Evolutionary conservation across 768 basidiomycete species (phyloP), one percentile per base, ranked within the genome.

Genomic region (Rhizopogon vesiculosus): DNA sequence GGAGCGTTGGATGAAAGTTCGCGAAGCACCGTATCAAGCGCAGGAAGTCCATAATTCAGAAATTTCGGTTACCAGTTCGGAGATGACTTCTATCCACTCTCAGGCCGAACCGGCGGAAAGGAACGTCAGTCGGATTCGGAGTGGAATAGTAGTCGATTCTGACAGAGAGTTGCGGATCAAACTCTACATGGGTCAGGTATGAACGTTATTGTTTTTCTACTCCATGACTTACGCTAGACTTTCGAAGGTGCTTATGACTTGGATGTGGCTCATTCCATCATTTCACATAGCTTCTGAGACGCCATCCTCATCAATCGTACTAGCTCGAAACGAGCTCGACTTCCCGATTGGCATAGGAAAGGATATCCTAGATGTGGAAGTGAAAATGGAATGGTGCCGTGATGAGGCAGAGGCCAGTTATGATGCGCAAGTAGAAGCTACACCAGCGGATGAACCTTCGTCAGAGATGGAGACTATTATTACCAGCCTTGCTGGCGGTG

Each of bases 211-310:
- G 43, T 12, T 45, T 52, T 53, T 16, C 16, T 10, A 16, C 16
- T 25, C 13, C 39, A 18, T 16, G 45, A 29, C 41, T 55, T 35
- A 59, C 18, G 1, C 43, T 39, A 19, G 46, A 33, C 25, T 15
- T 54, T 10, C 38, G 25, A 64, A 91, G 79, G 77, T 92, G 0
- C 83, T 87, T 62, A 82, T 94, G 67, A 86, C 88, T 33, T 94
- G 92, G 92, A 66, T 85, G 49, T 93, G 92, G 92, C 78, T 93
- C 64, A 82, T 94, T 56, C 92, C 92, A 0, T 76, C 84, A 0
- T 93, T 93, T 72, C 89, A 93, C 64, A 81, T 92, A 74, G 74
- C 81, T 1, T 77, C 81, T 43, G 74, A 79, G 39, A 73, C 76
- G 4, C 64, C 71, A 7, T 58, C 64, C n/a, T 51, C 66, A 7